Base-by-base conservation (phyloP, 139 green algal species). In the Yamagishiella unicocca region DNA sequence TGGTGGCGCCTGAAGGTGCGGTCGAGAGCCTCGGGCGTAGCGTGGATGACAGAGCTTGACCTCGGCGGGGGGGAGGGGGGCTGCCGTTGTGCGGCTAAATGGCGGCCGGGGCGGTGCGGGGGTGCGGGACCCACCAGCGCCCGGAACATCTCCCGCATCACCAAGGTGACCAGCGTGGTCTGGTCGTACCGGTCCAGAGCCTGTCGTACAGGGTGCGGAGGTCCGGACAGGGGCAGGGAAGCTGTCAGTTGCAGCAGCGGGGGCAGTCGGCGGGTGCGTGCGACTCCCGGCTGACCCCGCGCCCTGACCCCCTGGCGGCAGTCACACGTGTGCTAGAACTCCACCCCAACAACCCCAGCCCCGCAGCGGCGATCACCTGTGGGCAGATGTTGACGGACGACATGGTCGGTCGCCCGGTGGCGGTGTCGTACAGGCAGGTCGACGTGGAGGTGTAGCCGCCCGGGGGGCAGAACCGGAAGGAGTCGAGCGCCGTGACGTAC, bases 381-480 rank as follows among this genome's bases (percentile, higher is more conserved):
- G 77, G 77, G 58, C 77, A 84, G 7, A 84, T 38, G 77, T 84
- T 84, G 55, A 84, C n/a, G 35, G 77, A 43, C 4, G 77, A 50
- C 77, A 84, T 84, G 14, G 38, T 73, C 8, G 77, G 77, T n/a
- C 77, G 55, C 25, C 77, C 55, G 19, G 38, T 74, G 37, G 55
- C 42, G 54, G 24, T 31, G 77, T 55, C 77, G 77, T 84, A 84
- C 38, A 84, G 38, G 54, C 77, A 84, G 31, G 77, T 84, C 25
- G 43, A 38, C 17, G 37, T 55, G 37, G 19, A 14, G 37, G 2
- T 46, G 67, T 40, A 33, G 67, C 9, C 8, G 29, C 37, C 17
- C 37, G 70, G 40, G 33, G 70, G 4, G 70, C 70, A 77, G 35
- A 31, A 4, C 29, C 14, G 9, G 70, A 17, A 27, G 40, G 38